phyloP scores from a whole-genome alignment of 2,329 filamentous ascomycete species.

The Botrytis cinerea region DNA sequence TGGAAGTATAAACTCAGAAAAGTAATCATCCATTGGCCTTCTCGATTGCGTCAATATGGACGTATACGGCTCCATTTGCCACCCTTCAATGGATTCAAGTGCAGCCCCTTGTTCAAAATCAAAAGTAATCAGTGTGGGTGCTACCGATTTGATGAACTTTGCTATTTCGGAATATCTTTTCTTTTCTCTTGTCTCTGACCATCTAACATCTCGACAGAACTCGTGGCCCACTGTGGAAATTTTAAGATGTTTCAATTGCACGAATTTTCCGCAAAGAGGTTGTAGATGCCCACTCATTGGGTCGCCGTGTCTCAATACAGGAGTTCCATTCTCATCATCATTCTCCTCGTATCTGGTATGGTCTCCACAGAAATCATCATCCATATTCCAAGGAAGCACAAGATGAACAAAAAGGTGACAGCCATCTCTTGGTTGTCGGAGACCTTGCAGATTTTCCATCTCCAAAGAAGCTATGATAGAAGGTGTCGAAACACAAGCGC shows the following conservation, averaged over 20 bases:
- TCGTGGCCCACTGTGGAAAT: background rate
- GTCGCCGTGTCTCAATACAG: background rate
- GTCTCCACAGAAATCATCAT: background rate
- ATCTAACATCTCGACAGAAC: background rate
- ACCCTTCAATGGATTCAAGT: background rate
- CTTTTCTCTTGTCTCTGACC: background rate
- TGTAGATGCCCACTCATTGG: background rate
- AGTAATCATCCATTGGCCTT: background rate
- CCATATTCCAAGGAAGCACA: accelerated
- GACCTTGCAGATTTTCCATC: background rate
- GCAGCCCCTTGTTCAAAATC: background rate
- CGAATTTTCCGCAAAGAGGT: background rate
- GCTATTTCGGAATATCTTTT: background rate
- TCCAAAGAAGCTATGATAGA: background rate
- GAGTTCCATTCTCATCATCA: background rate
- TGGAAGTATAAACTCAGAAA: background rate
- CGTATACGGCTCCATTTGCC: background rate
- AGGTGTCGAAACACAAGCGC: background rate
- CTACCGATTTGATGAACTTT: background rate
- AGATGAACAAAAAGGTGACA: background rate
- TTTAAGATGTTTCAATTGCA: background rate
- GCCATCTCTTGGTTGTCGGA: background rate
- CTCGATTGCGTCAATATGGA: background rate
- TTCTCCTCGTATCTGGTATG: background rate
- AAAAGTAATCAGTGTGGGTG: background rate